Evolutionary conservation across 305 asterid species (phyloP).

Genomic region (Salvia sclarea): DNA sequence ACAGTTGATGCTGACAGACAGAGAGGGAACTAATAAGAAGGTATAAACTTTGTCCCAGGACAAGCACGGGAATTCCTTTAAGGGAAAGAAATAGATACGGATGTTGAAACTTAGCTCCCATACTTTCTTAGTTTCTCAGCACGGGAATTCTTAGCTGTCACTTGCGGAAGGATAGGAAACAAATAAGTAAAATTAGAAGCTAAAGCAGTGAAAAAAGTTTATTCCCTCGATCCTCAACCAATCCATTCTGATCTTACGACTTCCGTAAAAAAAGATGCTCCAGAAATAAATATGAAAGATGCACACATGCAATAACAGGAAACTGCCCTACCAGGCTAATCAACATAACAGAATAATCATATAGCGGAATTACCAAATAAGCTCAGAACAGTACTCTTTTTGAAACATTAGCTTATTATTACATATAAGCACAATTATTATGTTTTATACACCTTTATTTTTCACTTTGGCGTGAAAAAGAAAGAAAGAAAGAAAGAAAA

Average conservation of each 20-base stretch:
- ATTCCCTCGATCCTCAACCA: background rate
- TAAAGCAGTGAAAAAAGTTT: background rate
- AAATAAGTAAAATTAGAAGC: background rate
- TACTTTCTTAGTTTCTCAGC: background rate
- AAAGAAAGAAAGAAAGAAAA: background rate
- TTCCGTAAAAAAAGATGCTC: slow-evolving; percentile 10
- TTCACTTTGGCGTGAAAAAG: background rate
- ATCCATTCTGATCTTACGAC: slow-evolving; percentile 12
- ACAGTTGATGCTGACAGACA: background rate
- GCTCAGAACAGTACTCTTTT: background rate
- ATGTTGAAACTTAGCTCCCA: background rate
- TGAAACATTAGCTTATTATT: slow-evolving; percentile 5
- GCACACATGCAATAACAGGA: slow-evolving; percentile 2
- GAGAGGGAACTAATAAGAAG: background rate
- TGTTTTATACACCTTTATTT: background rate
- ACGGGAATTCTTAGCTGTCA: slow-evolving; percentile 2
- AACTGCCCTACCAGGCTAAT: background rate
- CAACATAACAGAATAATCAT: background rate
- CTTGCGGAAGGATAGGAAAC: slow-evolving; percentile 12
- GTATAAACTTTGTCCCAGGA: slow-evolving; percentile 3
- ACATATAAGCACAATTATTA: background rate
- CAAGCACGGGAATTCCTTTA: background rate
- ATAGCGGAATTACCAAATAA: slow-evolving; percentile 14
- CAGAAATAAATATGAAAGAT: background rate
- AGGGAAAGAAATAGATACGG: background rate